A percentile compares a stretch with the other conserved stretches of the same genome.
Conservation (phyloP, 1,139 yeast genomes). For the Magnusiomyces ingens region DNA sequence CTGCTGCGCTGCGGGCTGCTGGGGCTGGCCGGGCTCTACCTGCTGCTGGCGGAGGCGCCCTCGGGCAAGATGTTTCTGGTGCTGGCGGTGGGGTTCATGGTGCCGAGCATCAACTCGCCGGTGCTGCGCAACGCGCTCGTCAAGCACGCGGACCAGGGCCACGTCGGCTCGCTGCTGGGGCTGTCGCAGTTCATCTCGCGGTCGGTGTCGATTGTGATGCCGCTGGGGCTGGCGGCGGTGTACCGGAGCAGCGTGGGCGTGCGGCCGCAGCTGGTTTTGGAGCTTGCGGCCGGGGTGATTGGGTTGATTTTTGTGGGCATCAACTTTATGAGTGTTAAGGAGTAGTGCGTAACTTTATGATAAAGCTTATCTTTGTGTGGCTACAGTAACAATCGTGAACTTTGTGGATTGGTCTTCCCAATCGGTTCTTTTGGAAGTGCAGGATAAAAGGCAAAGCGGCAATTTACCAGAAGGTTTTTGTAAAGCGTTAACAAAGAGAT, state of each 20-base stretch:
- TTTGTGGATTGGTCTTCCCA: too few relatives aligned
- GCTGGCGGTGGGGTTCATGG: conserved; percentile 42
- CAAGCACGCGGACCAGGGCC: conserved; percentile 40
- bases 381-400: too few relatives aligned
- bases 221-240: conserved; percentile 26
- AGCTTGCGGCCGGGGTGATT: conserved; percentile 20
- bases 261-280: conserved; percentile 28
- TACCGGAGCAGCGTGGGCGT: conserved; percentile 27
- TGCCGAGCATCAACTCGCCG: conserved; percentile 32
- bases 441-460: too few relatives aligned
- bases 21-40: conserved; percentile 41
- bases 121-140: conserved; percentile 45
- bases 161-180: conserved; percentile 32
- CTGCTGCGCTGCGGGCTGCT: conserved; percentile 37
- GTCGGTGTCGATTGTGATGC: conserved; percentile 27
- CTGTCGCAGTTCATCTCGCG: conserved; percentile 29
- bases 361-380: too few relatives aligned
- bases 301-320: conserved; percentile 18
- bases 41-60: conserved; percentile 35
- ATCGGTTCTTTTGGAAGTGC: too few relatives aligned
- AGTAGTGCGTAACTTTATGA: too few relatives aligned
- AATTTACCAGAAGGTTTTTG: too few relatives aligned
- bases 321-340: too few relatives aligned
- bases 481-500: too few relatives aligned
- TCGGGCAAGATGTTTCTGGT: conserved; percentile 34